Percentiles rank a stretch among this genome's conserved stretches.
phyloP scores from a whole-genome alignment of 2,329 filamentous ascomycete species.

The Fusarium begoniae region DNA sequence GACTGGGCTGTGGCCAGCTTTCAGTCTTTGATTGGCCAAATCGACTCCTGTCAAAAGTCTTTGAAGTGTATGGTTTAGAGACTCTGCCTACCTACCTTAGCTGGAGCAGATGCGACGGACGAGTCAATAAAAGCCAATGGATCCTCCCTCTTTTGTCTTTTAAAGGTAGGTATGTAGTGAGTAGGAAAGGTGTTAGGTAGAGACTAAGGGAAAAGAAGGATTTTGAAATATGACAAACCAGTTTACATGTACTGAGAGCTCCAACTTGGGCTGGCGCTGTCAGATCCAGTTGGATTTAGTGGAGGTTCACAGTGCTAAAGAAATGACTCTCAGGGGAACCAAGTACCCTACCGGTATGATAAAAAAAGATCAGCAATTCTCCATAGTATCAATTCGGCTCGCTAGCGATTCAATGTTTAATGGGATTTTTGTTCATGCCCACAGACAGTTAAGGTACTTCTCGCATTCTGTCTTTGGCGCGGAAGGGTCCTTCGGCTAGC shows the following conservation, averaged over 20 bases:
- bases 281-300: constrained; percentile 16
- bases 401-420: neutral
- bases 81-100: neutral
- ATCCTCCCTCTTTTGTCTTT: neutral
- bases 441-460: neutral
- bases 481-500: constrained; percentile 12
- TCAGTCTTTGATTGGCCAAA: constrained; percentile 37
- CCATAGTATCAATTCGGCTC: neutral
- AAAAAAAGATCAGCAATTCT: constrained; percentile 26
- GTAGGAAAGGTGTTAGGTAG: neutral
- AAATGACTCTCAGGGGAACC: constrained; percentile 6
- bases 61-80: constrained; percentile 16
- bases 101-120: neutral
- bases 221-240: constrained; percentile 8
- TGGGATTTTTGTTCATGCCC: neutral
- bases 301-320: constrained; percentile 27
- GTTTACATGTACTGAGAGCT: neutral
- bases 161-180: neutral
- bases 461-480: neutral
- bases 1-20: constrained; percentile 40
- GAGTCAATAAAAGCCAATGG: neutral
- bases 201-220: neutral
- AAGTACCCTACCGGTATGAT: constrained; percentile 9
- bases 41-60: neutral
- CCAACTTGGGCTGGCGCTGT: constrained; percentile 26